These are phyloP conservation scores for Lenzites betulinus DNA, from an alignment of 768 basidiomycete genomes.

Conservation along the genomic window DNA sequence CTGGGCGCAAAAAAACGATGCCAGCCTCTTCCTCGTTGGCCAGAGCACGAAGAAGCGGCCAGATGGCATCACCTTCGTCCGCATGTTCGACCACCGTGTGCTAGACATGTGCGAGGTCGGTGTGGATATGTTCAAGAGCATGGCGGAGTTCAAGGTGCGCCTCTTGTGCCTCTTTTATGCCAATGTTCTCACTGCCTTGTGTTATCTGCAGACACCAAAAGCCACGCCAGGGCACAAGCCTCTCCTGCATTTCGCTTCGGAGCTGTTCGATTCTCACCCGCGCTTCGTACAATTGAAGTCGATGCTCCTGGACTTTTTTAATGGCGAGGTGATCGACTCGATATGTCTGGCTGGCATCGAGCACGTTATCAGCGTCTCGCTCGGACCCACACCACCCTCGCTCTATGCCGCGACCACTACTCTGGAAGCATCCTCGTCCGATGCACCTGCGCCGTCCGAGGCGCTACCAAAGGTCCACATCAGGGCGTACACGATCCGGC, in stretches of 20 bases:
- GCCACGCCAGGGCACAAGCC: conserved; percentile 89
- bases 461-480: too few relatives aligned
- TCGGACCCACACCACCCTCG: too few relatives aligned
- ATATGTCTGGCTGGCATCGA: conserved; percentile 85
- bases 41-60: conserved; percentile 95
- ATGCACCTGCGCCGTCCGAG: too few relatives aligned
- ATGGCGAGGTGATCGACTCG: conserved; percentile 80
- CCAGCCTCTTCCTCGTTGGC: conserved; percentile 86
- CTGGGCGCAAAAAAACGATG: conserved; percentile 94
- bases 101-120: conserved; percentile 97
- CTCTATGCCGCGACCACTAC: too few relatives aligned
- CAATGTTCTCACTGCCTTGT: not conserved
- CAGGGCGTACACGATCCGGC: too few relatives aligned
- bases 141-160: conserved; percentile 83
- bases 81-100: conserved; percentile 84
- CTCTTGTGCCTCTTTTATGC: not conserved
- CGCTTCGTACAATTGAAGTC: conserved; percentile 92
- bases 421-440: too few relatives aligned
- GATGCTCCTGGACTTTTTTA: conserved; percentile 88
- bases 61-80: conserved; percentile 77
- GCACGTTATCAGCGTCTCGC: conserved; percentile 80
- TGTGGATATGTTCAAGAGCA: too few relatives aligned
- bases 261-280: conserved; percentile 93
- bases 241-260: conserved; percentile 93
- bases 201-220: conserved; percentile 87